Evolutionary conservation across 2,329 filamentous ascomycete species (phyloP).

Genomic region (Exophiala mesophila): DNA sequence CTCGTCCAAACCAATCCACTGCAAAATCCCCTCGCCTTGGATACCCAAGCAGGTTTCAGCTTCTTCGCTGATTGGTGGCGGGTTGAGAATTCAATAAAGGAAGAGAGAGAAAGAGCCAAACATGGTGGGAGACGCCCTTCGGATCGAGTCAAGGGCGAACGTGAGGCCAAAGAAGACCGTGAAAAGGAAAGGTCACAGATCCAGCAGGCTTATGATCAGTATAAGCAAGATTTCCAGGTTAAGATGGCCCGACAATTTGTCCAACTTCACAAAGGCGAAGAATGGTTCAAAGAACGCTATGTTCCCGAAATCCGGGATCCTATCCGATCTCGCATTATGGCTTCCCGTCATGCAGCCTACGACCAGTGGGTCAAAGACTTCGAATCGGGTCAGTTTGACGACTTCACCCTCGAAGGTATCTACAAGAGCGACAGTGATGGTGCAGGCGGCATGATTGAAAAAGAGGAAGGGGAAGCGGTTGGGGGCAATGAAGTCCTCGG

Average conservation of each 20-base stretch:
- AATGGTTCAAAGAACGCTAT: constrained; percentile 97
- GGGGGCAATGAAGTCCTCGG: constrained; percentile 88
- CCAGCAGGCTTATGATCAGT: constrained; percentile 59
- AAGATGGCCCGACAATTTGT: constrained; percentile 87
- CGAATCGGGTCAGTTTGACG: constrained; percentile 80
- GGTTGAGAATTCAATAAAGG: constrained; percentile 57
- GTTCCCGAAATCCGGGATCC: constrained; percentile 73
- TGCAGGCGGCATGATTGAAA: constrained; percentile 77
- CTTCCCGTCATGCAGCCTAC: constrained; percentile 73
- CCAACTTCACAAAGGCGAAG: constrained; percentile 84
- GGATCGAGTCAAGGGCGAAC: constrained; percentile 56
- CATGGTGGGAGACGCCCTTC: constrained; percentile 53
- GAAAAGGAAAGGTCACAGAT: constrained; percentile 60
- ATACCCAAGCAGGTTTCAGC: constrained; percentile 63
- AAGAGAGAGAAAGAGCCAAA: constrained; percentile 58
- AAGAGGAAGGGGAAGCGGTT: constrained; percentile 91
- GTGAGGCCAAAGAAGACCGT: constrained; percentile 57
- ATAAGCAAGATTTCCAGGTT: constrained; percentile 61
- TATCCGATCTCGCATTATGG: constrained; percentile 69
- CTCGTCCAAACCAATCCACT: constrained; percentile 53
- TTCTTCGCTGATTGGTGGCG: constrained; percentile 67
- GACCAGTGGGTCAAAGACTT: constrained; percentile 86
- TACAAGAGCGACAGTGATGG: constrained; percentile 91
- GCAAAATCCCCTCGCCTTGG: constrained; percentile 57
- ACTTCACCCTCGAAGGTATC: constrained; percentile 88